phyloP scores from a whole-genome alignment of 2,329 filamentous ascomycete species.

The Trichoderma harzianum region DNA sequence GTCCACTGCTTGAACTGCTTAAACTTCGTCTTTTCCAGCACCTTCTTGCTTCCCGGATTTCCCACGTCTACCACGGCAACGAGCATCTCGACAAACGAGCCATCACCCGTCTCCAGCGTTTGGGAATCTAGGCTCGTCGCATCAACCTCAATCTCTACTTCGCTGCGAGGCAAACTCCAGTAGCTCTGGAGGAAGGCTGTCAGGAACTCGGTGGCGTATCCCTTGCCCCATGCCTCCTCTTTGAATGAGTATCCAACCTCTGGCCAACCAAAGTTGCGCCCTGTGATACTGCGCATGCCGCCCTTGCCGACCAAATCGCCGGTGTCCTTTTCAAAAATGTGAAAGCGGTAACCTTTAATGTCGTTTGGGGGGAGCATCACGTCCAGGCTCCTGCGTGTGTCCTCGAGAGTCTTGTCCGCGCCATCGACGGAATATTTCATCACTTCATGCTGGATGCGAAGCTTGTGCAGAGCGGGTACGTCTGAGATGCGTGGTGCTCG shows the following conservation, averaged over 20 bases:
- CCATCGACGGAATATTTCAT: background rate
- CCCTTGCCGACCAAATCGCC: slow-evolving; percentile 3
- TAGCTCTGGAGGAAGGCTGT: slow-evolving; percentile 40
- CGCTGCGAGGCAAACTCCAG: slow-evolving; percentile 41
- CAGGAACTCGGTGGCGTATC: slow-evolving; percentile 51
- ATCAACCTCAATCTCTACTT: slow-evolving; percentile 37
- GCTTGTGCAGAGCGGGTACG: background rate
- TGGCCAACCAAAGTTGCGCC: slow-evolving; percentile 43
- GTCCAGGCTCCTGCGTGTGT: background rate
- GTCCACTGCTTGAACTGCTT: background rate
- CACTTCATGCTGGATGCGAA: background rate
- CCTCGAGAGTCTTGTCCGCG: background rate
- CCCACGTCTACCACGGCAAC: background rate
- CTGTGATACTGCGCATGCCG: background rate
- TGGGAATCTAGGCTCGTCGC: slow-evolving; percentile 25
- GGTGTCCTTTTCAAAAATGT: background rate
- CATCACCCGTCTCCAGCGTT: background rate
- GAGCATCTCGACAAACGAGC: background rate
- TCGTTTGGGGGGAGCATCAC: background rate
- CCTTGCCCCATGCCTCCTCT: slow-evolving; percentile 45
- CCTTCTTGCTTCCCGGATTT: background rate
- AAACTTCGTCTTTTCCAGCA: background rate
- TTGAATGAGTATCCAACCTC: slow-evolving; percentile 53
- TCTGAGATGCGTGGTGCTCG: background rate
- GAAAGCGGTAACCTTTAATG: background rate